A percentile compares a stretch with the other conserved stretches of the same genome.
Evolutionary conservation across 768 basidiomycete genomes (phyloP).

Genomic region (Mycena capillaripes): DNA sequence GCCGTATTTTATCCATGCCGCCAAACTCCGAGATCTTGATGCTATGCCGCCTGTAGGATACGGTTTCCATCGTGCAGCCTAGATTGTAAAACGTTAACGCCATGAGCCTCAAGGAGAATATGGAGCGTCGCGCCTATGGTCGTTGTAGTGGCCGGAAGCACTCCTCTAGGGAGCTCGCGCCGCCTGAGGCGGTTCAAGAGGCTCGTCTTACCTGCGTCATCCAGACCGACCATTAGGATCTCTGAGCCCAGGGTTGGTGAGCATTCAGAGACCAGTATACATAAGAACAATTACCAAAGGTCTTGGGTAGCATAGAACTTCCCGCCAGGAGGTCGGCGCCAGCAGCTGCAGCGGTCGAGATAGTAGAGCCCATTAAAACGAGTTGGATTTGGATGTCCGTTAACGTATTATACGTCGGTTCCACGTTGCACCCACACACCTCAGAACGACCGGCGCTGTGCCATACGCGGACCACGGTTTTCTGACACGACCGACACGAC

Average conservation of each 20-base stretch:
- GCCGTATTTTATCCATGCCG: slow-evolving; percentile 62
- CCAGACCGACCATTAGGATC: slow-evolving; percentile 39
- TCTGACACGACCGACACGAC: too few relatives aligned
- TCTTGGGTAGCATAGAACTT: background rate
- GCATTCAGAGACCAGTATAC: too few relatives aligned
- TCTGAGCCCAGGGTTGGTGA: background rate
- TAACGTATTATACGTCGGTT: too few relatives aligned
- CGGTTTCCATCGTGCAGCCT: slow-evolving; percentile 63
- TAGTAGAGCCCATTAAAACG: slow-evolving; percentile 7
- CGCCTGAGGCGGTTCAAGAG: slow-evolving; percentile 46
- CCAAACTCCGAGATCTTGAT: slow-evolving; percentile 71
- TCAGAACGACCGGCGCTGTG: too few relatives aligned
- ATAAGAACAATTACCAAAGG: background rate
- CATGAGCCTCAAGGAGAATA: too few relatives aligned
- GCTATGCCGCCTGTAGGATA: slow-evolving; percentile 58
- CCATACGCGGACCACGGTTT: too few relatives aligned
- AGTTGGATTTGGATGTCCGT: background rate
- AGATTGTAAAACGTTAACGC: background rate
- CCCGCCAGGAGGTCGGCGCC: background rate
- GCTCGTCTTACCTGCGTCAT: slow-evolving; percentile 46
- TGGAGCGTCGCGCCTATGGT: slow-evolving; percentile 49
- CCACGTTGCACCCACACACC: too few relatives aligned
- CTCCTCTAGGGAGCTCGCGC: slow-evolving; percentile 39
- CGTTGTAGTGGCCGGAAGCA: slow-evolving; percentile 40
- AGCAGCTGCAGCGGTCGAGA: background rate